These are phyloP conservation scores for Trichoderma lentiforme DNA, from an alignment of 2,329 filamentous ascomycete genomes.

Conservation along the genomic window DNA sequence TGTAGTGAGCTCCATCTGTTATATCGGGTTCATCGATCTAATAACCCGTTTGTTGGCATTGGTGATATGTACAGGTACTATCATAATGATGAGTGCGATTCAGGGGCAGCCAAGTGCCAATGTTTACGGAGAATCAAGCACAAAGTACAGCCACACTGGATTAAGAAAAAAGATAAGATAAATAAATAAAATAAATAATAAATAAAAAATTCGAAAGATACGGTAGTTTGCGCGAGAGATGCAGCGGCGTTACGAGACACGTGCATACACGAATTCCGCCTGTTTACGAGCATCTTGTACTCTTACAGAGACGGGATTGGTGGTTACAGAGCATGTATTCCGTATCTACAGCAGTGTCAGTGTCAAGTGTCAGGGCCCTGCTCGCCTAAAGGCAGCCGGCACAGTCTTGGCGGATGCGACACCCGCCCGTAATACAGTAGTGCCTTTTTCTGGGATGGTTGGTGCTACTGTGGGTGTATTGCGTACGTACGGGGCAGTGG, in stretches of 20 bases:
- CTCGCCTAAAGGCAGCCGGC: background rate
- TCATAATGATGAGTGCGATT: background rate
- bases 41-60: too few species aligned
- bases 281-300: background rate
- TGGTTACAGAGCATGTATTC: background rate
- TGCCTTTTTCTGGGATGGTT: background rate
- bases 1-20: background rate
- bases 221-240: background rate
- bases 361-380: background rate
- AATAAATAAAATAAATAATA: background rate
- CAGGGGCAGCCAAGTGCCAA: background rate
- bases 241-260: background rate
- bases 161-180: background rate
- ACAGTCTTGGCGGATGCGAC: background rate
- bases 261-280: background rate
- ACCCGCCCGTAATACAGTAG: background rate
- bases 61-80: background rate
- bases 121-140: background rate
- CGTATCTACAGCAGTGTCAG: background rate
- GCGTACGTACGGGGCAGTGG: background rate
- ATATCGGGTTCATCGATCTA: background rate
- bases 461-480: too few species aligned
- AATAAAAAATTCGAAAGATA: background rate
- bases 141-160: background rate
- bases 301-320: background rate